phyloP scores from a whole-genome alignment of 306 rosid species.

The Styphnolobium japonicum region DNA sequence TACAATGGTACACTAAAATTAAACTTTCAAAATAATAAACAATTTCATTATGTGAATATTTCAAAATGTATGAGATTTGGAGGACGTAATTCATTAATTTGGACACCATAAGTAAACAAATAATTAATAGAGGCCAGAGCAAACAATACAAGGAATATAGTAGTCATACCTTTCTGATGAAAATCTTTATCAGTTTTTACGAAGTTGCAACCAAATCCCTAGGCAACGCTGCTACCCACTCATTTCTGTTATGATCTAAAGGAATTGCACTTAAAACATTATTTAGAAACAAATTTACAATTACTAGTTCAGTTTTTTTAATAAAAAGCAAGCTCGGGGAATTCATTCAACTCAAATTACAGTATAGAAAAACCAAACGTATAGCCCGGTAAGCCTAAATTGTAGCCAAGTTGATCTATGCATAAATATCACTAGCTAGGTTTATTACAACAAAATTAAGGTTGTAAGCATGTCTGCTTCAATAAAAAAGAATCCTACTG shows the following conservation, averaged over 20 bases:
- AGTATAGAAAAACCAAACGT: too few relatives aligned
- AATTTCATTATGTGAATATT: too few relatives aligned
- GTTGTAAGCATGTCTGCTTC: neutral
- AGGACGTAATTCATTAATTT: too few relatives aligned
- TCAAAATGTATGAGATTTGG: too few relatives aligned
- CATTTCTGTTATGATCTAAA: conserved; percentile 86
- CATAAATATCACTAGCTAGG: neutral
- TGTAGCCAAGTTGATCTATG: neutral
- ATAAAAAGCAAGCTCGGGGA: too few relatives aligned
- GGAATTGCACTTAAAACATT: conserved; percentile 80
- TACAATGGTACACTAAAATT: too few relatives aligned
- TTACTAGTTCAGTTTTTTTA: too few relatives aligned
- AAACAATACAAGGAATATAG: conserved; percentile 11
- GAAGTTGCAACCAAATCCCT: conserved; percentile 96
- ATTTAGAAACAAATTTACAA: too few relatives aligned
- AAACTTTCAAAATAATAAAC: too few relatives aligned
- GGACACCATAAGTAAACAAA: too few relatives aligned
- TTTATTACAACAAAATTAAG: neutral
- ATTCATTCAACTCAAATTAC: conserved; percentile 7
- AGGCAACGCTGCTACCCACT: conserved; percentile 94
- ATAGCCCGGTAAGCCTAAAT: neutral
- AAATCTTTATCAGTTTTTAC: conserved; percentile 97
- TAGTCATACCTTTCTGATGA: conserved; percentile 64
- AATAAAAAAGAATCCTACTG: neutral
- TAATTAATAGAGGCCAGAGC: neutral